Percentiles rank a stretch among this genome's conserved stretches.
Evolutionary conservation across 1,139 yeast genomes (phyloP).

Genomic region (Pichia sp.): DNA sequence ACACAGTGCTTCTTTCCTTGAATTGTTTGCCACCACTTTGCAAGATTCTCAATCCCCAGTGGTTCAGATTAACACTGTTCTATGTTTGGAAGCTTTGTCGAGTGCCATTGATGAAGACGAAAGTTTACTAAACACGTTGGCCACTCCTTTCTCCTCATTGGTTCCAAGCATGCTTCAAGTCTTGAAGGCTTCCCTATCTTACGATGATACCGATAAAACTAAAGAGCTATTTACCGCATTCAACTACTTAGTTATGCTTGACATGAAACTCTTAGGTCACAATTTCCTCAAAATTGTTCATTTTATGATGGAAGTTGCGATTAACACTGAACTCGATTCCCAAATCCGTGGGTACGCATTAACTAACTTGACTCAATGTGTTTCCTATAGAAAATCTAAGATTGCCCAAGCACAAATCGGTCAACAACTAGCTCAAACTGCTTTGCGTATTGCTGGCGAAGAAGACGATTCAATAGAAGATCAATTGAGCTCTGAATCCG

Average conservation of each 20-base stretch:
- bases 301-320: slow-evolving; percentile 71
- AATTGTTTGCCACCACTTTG: slow-evolving; percentile 64
- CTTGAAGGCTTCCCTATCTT: slow-evolving; percentile 66
- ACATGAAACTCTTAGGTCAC: slow-evolving; percentile 75
- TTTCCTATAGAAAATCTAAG: slow-evolving; percentile 68
- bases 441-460: slow-evolving; percentile 75
- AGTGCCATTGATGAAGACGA: slow-evolving; percentile 55
- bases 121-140: slow-evolving; percentile 42
- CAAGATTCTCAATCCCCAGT: slow-evolving; percentile 63
- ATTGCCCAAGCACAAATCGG: slow-evolving; percentile 67
- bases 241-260: slow-evolving; percentile 72
- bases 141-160: slow-evolving; percentile 57
- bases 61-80: slow-evolving; percentile 77
- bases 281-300: slow-evolving; percentile 64
- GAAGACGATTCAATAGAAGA: slow-evolving; percentile 74
- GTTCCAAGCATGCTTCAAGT: slow-evolving; percentile 83
- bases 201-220: slow-evolving; percentile 69
- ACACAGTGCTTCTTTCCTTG: slow-evolving; percentile 63
- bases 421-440: slow-evolving; percentile 69
- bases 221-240: slow-evolving; percentile 80
- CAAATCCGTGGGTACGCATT: slow-evolving; percentile 82
- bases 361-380: slow-evolving; percentile 77
- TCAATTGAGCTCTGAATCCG: slow-evolving; percentile 74
- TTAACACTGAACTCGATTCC: slow-evolving; percentile 64
- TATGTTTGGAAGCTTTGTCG: slow-evolving; percentile 76